phyloP scores from a whole-genome alignment of 352 stramenopile species.

The Nothophytophthora sp. region DNA sequence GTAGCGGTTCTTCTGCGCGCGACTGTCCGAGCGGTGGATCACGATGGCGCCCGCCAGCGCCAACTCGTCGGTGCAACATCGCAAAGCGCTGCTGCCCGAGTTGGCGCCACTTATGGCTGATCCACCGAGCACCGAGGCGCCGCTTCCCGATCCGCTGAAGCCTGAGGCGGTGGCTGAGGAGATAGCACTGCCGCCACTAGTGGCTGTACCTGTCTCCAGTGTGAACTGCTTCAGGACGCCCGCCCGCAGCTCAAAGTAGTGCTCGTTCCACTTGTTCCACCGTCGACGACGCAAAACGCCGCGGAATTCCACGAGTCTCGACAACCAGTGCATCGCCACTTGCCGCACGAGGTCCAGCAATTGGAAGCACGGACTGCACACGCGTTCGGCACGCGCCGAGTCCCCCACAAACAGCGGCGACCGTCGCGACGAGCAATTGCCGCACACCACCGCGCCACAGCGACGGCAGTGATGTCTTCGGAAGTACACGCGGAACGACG shows the following conservation, averaged over 20 bases:
- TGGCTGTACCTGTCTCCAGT: conserved; percentile 40
- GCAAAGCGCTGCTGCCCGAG: conserved; percentile 1
- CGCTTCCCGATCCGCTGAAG: conserved; percentile 19
- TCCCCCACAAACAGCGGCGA: conserved; percentile 78
- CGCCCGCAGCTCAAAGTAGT: conserved; percentile 80
- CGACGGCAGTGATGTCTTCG: conserved; percentile 79
- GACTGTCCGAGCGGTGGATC: conserved; percentile 73
- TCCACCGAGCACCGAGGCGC: conserved; percentile 1
- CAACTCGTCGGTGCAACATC: conserved; percentile 63
- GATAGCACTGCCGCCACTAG: conserved; percentile 1
- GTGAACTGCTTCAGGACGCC: conserved; percentile 81
- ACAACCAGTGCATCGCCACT: conserved; percentile 69
- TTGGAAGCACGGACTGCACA: conserved; percentile 71
- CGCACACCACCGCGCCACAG: conserved; percentile 79
- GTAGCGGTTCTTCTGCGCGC: conserved; percentile 68
- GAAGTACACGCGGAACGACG: conserved; percentile 76
- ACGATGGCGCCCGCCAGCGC: conserved; percentile 79
- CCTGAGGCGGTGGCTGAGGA: conserved; percentile 9
- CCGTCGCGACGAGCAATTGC: conserved; percentile 66
- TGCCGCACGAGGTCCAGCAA: conserved; percentile 70
- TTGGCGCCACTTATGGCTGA: not conserved
- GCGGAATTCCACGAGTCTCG: conserved; percentile 65
- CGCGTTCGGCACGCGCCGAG: conserved; percentile 57
- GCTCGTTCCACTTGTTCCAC: conserved; percentile 79
- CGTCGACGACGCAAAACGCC: conserved; percentile 71